These are phyloP conservation scores for Calocybe gangraenosa DNA, from an alignment of 768 basidiomycete genomes.

Conservation along the genomic window DNA sequence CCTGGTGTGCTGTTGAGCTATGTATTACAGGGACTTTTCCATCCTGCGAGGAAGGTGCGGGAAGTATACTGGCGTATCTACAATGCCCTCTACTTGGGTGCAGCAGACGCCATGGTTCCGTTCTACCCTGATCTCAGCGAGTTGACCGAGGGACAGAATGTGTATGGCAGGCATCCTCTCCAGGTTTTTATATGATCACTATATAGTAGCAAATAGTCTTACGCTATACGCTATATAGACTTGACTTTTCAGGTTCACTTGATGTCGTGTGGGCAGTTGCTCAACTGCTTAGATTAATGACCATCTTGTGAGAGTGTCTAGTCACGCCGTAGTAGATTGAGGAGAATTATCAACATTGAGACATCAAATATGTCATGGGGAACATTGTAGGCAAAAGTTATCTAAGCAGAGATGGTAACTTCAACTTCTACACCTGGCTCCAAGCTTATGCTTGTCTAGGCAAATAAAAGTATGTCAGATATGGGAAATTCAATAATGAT, in stretches of 20 bases:
- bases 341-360: no score
- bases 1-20: slow-evolving; percentile 92
- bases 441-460: slow-evolving; percentile 94
- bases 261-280: no score
- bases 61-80: slow-evolving; percentile 99
- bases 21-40: slow-evolving; percentile 92
- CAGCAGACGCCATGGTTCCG: slow-evolving; percentile 87
- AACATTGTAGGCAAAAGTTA: slow-evolving; percentile 1
- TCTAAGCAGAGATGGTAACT: slow-evolving; percentile 86
- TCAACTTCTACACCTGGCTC: slow-evolving; percentile 99
- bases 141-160: slow-evolving; percentile 86
- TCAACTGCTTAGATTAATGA: no score
- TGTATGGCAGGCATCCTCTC: slow-evolving; percentile 80
- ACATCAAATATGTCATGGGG: no score
- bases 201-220: no score
- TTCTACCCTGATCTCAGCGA: slow-evolving; percentile 93
- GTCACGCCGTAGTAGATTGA: no score
- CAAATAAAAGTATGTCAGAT: slow-evolving; percentile 1
- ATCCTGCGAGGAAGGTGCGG: slow-evolving; percentile 94
- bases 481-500: background rate
- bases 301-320: no score
- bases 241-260: no score
- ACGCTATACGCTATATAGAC: no score
- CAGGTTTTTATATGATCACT: slow-evolving; percentile 89
- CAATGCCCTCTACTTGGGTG: slow-evolving; percentile 90